These are phyloP conservation scores for Fusarium virguliforme DNA, from an alignment of 2,329 filamentous ascomycete species.

Conservation along the genomic window DNA sequence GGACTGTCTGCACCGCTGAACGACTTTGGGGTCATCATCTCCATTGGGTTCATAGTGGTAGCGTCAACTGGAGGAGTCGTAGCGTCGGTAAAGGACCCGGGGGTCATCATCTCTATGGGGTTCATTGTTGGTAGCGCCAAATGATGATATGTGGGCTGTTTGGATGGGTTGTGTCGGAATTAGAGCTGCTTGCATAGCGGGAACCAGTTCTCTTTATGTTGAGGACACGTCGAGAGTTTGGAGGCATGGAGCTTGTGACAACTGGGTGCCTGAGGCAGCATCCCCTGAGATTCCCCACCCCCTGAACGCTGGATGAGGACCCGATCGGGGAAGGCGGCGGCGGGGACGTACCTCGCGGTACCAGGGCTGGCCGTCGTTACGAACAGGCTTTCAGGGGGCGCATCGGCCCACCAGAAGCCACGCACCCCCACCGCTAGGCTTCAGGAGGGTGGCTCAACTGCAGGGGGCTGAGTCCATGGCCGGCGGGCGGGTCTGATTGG, in stretches of 20 bases:
- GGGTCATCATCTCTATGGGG: conserved; percentile 14
- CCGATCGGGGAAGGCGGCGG: conserved; percentile 36
- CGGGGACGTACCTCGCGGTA: conserved; percentile 32
- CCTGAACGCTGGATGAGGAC: conserved; percentile 36
- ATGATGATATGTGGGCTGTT: conserved; percentile 32
- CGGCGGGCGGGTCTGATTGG: conserved; percentile 28
- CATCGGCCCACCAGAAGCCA: conserved; percentile 35
- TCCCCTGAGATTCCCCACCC: conserved; percentile 40
- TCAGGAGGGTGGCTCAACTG: conserved; percentile 41
- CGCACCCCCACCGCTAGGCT: conserved; percentile 33
- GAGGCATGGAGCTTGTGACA: conserved; percentile 24
- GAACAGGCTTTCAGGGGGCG: conserved; percentile 43
- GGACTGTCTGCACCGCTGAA: conserved; percentile 53
- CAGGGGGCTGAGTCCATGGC: conserved; percentile 36
- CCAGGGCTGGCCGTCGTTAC: conserved; percentile 25
- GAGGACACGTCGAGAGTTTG: conserved; percentile 54
- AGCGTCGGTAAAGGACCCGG: conserved; percentile 62
- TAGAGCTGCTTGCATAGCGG: conserved; percentile 37
- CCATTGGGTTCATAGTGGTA: conserved; percentile 62
- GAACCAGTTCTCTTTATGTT: conserved; percentile 57
- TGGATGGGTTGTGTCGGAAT: conserved; percentile 37
- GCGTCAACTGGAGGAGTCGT: conserved; percentile 52
- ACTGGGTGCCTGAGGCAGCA: conserved; percentile 53
- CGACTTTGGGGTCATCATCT: conserved; percentile 67
- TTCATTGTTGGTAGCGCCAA: conserved; percentile 27